A percentile compares a stretch with the other conserved stretches of the same genome.
phyloP scores from a whole-genome alignment of 371 early-diverging fungal species.

The Nematocida major region DNA sequence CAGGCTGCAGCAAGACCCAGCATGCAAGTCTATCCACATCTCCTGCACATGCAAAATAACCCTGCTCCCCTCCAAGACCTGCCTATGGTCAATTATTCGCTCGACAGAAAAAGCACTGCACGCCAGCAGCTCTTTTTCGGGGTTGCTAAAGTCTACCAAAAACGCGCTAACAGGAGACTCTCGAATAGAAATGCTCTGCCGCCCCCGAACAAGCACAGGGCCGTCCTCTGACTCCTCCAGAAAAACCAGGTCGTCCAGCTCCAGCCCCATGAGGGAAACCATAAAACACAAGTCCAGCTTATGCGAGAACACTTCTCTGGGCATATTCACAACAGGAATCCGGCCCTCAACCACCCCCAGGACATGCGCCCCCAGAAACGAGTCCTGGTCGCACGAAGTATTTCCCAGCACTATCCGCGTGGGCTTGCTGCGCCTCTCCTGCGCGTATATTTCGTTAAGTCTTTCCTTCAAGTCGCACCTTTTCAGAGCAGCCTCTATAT shows the following conservation, averaged over 20 bases:
- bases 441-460: constrained; percentile 32
- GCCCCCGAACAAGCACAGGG: background rate
- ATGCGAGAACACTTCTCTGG: constrained; percentile 51
- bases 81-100: background rate
- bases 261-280: constrained; percentile 43
- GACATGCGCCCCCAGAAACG: constrained; percentile 57
- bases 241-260: constrained; percentile 56
- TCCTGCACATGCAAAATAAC: background rate
- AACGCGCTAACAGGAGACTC: background rate
- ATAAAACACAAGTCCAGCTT: constrained; percentile 58
- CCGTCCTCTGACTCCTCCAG: constrained; percentile 41
- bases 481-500: no score
- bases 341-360: constrained; percentile 51
- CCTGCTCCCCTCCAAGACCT: background rate
- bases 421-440: constrained; percentile 5
- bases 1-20: background rate
- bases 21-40: background rate
- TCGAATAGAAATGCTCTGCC: background rate
- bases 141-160: constrained; percentile 5
- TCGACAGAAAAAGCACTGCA: background rate
- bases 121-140: background rate
- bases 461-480: constrained; percentile 2
- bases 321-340: constrained; percentile 60
- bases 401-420: constrained; percentile 55
- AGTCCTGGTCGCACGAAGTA: constrained; percentile 60